These are phyloP conservation scores for Smallanthus sonchifolius DNA, from an alignment of 129 eudicot species.

Conservation along the genomic window DNA sequence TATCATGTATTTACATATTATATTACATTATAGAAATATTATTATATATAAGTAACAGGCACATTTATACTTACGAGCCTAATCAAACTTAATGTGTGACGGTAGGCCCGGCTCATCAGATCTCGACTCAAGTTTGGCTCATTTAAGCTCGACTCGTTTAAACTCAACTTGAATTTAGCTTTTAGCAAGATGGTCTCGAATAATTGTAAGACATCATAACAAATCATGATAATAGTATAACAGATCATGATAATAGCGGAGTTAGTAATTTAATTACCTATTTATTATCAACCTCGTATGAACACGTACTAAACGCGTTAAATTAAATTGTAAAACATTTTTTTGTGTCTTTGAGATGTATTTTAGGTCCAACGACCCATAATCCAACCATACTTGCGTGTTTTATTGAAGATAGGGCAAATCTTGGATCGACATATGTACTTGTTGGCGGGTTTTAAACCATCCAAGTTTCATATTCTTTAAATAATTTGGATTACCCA, in stretches of 20 bases:
- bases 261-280: background rate
- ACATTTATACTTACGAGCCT: background rate
- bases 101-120: background rate
- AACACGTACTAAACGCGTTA: too few relatives aligned
- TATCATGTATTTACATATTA: background rate
- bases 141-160: background rate
- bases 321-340: background rate
- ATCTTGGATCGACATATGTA: constrained; percentile 8
- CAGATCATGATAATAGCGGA: background rate
- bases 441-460: constrained; percentile 24
- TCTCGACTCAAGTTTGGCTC: background rate
- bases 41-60: background rate
- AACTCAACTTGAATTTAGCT: background rate
- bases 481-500: constrained; percentile 5
- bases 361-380: background rate
- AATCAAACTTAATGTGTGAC: background rate
- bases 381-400: background rate
- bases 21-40: background rate
- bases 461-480: constrained; percentile 6
- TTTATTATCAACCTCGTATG: background rate
- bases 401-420: background rate
- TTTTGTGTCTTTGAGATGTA: background rate
- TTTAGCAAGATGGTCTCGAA: background rate
- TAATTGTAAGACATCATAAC: background rate
- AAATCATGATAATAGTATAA: background rate